A percentile compares a stretch with the other conserved stretches of the same genome.
phyloP scores from a whole-genome alignment of 2,329 filamentous ascomycete genomes.

The Apiospora pterosperma region DNA sequence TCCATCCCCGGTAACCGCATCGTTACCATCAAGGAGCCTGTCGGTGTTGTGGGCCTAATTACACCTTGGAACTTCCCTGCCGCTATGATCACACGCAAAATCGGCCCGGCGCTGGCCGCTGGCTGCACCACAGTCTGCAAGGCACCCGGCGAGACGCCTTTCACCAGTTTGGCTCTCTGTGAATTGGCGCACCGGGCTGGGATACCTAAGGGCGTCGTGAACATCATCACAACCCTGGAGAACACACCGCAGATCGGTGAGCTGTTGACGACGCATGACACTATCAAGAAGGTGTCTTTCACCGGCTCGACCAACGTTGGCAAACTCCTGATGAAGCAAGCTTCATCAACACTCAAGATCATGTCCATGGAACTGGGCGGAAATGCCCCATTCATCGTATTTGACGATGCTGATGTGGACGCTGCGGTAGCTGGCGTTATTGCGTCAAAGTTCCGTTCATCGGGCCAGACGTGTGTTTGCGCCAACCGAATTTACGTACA shows the following conservation, averaged over 20 bases:
- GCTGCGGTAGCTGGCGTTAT: slow-evolving; percentile 79
- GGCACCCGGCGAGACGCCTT: slow-evolving; percentile 87
- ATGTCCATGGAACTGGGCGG: slow-evolving; percentile 87
- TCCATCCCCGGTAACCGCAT: slow-evolving; percentile 70
- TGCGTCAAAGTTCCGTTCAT: slow-evolving; percentile 86
- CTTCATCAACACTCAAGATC: slow-evolving; percentile 77
- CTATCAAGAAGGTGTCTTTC: slow-evolving; percentile 87
- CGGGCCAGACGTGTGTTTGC: slow-evolving; percentile 93
- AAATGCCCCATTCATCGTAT: slow-evolving; percentile 95
- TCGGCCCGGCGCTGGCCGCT: slow-evolving; percentile 77
- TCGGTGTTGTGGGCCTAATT: slow-evolving; percentile 79
- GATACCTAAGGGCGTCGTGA: slow-evolving; percentile 86
- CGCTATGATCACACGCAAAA: slow-evolving; percentile 71
- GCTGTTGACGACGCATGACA: slow-evolving; percentile 70
- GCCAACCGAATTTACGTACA: slow-evolving; percentile 83
- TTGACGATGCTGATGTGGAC: slow-evolving; percentile 91
- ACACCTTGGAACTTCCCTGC: slow-evolving; percentile 89
- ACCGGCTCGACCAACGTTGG: slow-evolving; percentile 74
- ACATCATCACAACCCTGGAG: slow-evolving; percentile 75
- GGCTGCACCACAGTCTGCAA: slow-evolving; percentile 94
- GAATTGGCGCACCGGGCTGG: slow-evolving; percentile 85
- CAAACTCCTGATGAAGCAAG: slow-evolving; percentile 84
- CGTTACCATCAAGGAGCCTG: slow-evolving; percentile 75
- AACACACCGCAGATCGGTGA: slow-evolving; percentile 81
- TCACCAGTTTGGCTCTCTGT: slow-evolving; percentile 81